Conservation (phyloP, 345 rosid genomes). For the Clarkia xantiana region DNA sequence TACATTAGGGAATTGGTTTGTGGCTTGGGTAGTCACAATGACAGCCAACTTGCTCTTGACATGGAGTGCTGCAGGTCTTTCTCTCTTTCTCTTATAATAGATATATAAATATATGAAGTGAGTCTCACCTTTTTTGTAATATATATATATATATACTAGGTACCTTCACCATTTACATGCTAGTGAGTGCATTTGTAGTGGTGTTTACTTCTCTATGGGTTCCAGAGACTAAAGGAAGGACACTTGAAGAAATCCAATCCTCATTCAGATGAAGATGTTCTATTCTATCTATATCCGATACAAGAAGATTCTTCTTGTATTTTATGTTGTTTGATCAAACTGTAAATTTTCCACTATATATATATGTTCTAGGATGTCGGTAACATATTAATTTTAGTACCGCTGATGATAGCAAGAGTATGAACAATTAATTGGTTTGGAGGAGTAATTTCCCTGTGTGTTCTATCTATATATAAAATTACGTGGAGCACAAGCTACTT, state of each 20-base stretch:
- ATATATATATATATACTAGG: constrained; percentile 6
- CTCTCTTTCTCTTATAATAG: constrained; percentile 12
- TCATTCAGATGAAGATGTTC: constrained; percentile 26
- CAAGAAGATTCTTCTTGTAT: background rate
- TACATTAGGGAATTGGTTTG: constrained; percentile 70
- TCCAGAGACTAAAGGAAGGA: constrained; percentile 36
- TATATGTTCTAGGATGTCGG: too few relatives aligned
- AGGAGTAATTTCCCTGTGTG: too few relatives aligned
- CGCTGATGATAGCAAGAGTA: too few relatives aligned
- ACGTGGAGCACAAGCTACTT: too few relatives aligned
- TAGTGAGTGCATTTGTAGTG: constrained; percentile 17
- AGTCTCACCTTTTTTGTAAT: background rate
- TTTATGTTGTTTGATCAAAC: background rate
- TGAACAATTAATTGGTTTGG: too few relatives aligned
- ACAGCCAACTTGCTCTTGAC: constrained; percentile 74
- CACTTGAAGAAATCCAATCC: constrained; percentile 32
- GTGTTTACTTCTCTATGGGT: constrained; percentile 22
- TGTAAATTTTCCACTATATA: background rate
- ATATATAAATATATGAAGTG: too few relatives aligned
- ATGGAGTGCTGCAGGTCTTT: constrained; percentile 83
- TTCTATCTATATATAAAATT: too few relatives aligned
- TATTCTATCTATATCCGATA: background rate
- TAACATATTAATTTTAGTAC: too few relatives aligned
- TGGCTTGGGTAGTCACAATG: constrained; percentile 56
- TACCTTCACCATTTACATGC: constrained; percentile 26